Base-by-base conservation (phyloP, 768 basidiomycete species). In the Mycena rosella region DNA sequence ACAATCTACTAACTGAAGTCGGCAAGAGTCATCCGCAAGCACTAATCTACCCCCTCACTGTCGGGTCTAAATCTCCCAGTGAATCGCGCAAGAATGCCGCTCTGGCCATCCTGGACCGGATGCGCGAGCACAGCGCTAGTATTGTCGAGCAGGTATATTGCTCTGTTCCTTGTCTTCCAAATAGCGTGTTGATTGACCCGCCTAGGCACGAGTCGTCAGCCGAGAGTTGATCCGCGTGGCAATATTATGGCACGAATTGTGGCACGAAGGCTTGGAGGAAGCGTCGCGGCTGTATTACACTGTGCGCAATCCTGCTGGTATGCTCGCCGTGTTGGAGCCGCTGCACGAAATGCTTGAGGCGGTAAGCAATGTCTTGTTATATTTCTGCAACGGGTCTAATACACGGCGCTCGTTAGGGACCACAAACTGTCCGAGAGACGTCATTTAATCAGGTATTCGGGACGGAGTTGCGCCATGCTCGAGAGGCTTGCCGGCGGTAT, bases 201-300 rank as follows among this genome's bases (percentile, higher is more conserved):
- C 60, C n/a, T 67, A 96, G 89, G 96, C 96, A 8, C 81, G 91
- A 36, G 77, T 98, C 36, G 95, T 99, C 77, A 94, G 94, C 76
- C 91, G 94, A 29, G 98, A 99, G 76, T 86, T 99, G 47, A 98
- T 99, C 65, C 91, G 98, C n/a, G 95, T 99, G 5, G 97, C 98
- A 9, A 99, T 99, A 65, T 82, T 99, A 10, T 99, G 98, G 98
- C 96, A 99, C 72, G 98, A 99, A 78, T 82, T 96, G 72, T 99
- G 98, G 98, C 96, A 98, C 74, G 98, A 99, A 81, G 96, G 95
- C 18, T 83, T 99, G 32, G 98, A 99, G 80, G 98, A 99, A 78
- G 98, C 98, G 9, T 98, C 96, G 9, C 88, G 97, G 44, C 82
- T 96, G 60, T 99, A 96, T 82, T 99, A 96, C 84, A 96, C 95